A percentile compares a stretch with the other conserved stretches of the same genome.
These are phyloP conservation scores for Blastocystis sp. DNA, from an alignment of 352 stramenopile species.

Conservation along the genomic window DNA sequence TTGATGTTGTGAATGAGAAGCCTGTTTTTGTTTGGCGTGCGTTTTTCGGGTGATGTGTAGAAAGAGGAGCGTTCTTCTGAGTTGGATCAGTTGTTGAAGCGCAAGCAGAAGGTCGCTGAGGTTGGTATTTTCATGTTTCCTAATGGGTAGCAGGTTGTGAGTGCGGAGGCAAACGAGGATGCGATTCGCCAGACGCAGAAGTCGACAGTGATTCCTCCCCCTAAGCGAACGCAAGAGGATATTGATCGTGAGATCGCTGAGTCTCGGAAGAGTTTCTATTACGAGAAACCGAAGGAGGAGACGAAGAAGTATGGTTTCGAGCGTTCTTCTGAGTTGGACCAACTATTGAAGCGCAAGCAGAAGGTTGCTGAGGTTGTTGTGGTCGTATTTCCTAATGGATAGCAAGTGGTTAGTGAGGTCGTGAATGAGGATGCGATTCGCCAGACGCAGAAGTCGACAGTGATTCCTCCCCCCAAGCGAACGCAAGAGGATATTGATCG, in stretches of 20 bases:
- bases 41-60: not conserved
- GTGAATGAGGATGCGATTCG: conserved; percentile 43
- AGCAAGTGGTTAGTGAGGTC: not conserved
- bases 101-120: conserved; percentile 48
- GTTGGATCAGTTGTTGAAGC: conserved; percentile 25
- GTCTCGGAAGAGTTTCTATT: not conserved
- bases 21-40: not conserved
- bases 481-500: conserved; percentile 4
- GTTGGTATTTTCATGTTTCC: not conserved
- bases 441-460: conserved; percentile 32
- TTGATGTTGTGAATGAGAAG: conserved; percentile 45
- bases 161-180: not conserved
- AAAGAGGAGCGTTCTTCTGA: not conserved
- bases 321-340: conserved; percentile 7
- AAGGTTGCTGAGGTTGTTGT: not conserved
- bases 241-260: not conserved
- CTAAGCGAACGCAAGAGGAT: conserved; percentile 4
- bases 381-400: not conserved
- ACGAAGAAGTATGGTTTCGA: conserved; percentile 41
- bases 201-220: conserved; percentile 26
- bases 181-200: conserved; percentile 35
- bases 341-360: conserved; percentile 38
- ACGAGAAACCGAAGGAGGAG: conserved; percentile 10
- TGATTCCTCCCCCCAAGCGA: conserved; percentile 20
- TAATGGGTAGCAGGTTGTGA: not conserved